Percentiles rank a stretch among this genome's conserved stretches.
phyloP scores from a whole-genome alignment of 495 filamentous ascomycete genomes.

The Xanthoparmelia taractica region DNA sequence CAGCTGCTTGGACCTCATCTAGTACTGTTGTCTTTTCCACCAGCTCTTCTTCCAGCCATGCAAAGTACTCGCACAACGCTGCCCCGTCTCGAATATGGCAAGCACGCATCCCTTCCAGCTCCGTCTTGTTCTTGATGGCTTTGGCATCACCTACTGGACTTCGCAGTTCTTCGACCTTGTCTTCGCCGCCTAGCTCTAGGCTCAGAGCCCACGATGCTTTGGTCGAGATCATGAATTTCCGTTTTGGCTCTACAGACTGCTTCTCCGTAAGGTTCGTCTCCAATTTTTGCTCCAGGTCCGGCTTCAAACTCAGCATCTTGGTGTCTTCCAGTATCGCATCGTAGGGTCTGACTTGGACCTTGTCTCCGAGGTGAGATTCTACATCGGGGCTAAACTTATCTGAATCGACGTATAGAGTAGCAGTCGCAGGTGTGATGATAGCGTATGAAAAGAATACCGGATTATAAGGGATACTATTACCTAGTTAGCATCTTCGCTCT shows the following conservation, averaged over 20 bases:
- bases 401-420: constrained; percentile 77
- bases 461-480: constrained; percentile 82
- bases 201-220: constrained; percentile 91
- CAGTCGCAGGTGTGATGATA: constrained; percentile 70
- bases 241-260: constrained; percentile 28
- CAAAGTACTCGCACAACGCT: constrained; percentile 85
- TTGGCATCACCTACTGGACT: constrained; percentile 92
- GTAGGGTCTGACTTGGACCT: constrained; percentile 77
- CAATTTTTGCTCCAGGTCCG: constrained; percentile 33
- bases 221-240: constrained; percentile 82
- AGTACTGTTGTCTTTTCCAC: constrained; percentile 61
- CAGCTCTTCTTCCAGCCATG: constrained; percentile 91
- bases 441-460: constrained; percentile 99
- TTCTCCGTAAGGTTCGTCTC: constrained; percentile 28
- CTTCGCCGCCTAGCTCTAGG: constrained; percentile 78
- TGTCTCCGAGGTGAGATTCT: constrained; percentile 60
- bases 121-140: constrained; percentile 90
- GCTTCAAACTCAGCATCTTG: constrained; percentile 47
- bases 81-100: constrained; percentile 95
- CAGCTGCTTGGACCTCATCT: constrained; percentile 85
- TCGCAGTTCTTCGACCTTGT: constrained; percentile 74
- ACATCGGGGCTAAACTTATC: constrained; percentile 67
- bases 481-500: constrained; percentile 22
- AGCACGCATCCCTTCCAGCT: constrained; percentile 85
- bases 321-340: constrained; percentile 73